Evolutionary conservation across 2,329 filamentous ascomycete genomes (phyloP).

Genomic region (Ascochyta koolunga): DNA sequence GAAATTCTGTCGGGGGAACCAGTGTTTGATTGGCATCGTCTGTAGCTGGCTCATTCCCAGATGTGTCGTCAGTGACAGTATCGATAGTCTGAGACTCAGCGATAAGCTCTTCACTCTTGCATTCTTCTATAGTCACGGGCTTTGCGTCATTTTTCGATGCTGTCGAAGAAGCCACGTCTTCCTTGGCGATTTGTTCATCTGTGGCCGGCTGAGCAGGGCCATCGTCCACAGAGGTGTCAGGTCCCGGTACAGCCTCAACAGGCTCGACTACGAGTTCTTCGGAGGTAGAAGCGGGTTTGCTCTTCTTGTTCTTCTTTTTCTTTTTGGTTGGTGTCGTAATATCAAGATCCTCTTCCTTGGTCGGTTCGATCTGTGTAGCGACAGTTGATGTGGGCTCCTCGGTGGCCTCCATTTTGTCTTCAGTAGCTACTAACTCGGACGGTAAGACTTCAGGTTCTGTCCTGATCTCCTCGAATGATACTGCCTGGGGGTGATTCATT

Average conservation of each 20-base stretch:
- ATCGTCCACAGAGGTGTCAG: background rate
- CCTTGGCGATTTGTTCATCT: background rate
- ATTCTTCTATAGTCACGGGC: background rate
- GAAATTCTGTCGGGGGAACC: background rate
- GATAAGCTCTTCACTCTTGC: background rate
- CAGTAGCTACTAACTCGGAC: background rate
- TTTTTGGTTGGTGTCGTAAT: constrained; percentile 23
- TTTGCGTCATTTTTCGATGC: background rate
- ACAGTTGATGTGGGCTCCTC: constrained; percentile 6
- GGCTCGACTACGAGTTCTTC: constrained; percentile 15
- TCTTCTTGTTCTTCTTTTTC: constrained; percentile 36
- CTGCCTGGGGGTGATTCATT: constrained; percentile 1
- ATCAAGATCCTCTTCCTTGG: constrained; percentile 10
- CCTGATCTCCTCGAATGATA: background rate
- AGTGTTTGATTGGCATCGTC: background rate
- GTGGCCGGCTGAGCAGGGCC: background rate
- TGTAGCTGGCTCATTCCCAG: background rate
- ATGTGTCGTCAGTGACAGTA: background rate
- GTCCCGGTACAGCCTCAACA: constrained; percentile 8
- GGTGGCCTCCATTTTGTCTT: background rate
- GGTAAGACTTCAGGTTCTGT: background rate
- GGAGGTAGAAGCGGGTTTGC: constrained; percentile 21
- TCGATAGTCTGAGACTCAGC: background rate
- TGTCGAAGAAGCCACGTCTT: background rate
- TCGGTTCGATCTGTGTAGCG: background rate